Evolutionary conservation across 805 yeast species (phyloP).

Genomic region (Schwanniomyces vanrijiae): DNA sequence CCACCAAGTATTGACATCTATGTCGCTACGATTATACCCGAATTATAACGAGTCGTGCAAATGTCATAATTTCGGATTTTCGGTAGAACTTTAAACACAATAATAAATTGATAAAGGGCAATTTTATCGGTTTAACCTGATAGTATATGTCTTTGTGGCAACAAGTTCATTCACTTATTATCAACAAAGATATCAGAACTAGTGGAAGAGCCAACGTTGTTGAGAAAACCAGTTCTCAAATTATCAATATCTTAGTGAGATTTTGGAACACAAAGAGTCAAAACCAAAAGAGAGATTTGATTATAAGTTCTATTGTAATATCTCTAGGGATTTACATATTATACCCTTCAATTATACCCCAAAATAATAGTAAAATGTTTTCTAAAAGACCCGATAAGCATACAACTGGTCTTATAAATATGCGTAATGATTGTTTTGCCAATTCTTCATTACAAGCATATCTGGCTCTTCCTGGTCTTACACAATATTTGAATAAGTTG

Average conservation of each 20-base stretch:
- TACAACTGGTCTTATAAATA: constrained; percentile 81
- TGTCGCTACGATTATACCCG: not conserved
- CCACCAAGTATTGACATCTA: not conserved
- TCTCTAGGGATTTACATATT: constrained; percentile 14
- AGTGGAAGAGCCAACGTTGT: constrained; percentile 1
- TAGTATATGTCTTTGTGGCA: constrained; percentile 10
- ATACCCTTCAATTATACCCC: constrained; percentile 6
- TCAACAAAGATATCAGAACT: constrained; percentile 7
- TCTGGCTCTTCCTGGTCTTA: constrained; percentile 58
- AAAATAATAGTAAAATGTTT: constrained; percentile 26
- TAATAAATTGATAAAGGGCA: not conserved
- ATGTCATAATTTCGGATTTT: not conserved
- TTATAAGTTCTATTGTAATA: constrained; percentile 9
- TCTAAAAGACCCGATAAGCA: constrained; percentile 64
- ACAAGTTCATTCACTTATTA: constrained; percentile 13
- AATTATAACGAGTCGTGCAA: not conserved
- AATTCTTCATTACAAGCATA: constrained; percentile 84
- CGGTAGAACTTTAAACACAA: not conserved
- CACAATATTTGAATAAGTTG: constrained; percentile 52
- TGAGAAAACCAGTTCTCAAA: not conserved
- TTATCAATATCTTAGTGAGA: constrained; percentile 2
- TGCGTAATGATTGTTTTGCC: constrained; percentile 89
- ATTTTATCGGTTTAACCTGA: not conserved
- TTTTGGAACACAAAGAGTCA: constrained; percentile 9
- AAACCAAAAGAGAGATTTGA: constrained; percentile 10